Evolutionary conservation across 345 rosid species (phyloP).

Genomic region (Dipteronia sinensis): DNA sequence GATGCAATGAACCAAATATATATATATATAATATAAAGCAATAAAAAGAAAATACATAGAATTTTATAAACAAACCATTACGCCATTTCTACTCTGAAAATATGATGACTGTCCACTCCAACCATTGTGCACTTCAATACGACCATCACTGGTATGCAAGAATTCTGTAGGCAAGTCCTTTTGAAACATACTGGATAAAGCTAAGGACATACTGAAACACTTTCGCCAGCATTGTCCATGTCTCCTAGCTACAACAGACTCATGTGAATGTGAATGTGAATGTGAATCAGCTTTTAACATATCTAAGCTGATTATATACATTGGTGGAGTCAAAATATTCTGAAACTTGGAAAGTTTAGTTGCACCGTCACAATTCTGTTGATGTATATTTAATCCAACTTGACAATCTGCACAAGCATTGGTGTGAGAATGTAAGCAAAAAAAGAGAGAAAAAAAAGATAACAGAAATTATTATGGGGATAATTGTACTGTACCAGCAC

Average conservation of each 20-base stretch:
- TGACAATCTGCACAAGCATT: slow-evolving; percentile 54
- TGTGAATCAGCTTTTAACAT: slow-evolving; percentile 56
- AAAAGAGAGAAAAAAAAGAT: background rate
- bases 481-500: slow-evolving; percentile 49
- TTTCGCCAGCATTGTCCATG: slow-evolving; percentile 68
- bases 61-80: slow-evolving; percentile 65
- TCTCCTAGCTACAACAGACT: slow-evolving; percentile 53
- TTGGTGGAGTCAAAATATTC: slow-evolving; percentile 50
- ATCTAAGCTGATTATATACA: slow-evolving; percentile 78
- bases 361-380: slow-evolving; percentile 30
- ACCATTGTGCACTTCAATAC: slow-evolving; percentile 62
- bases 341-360: slow-evolving; percentile 35
- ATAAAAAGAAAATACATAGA: slow-evolving; percentile 9
- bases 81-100: slow-evolving; percentile 59
- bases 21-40: background rate
- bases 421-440: slow-evolving; percentile 21
- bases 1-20: slow-evolving; percentile 10
- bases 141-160: slow-evolving; percentile 55
- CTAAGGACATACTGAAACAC: slow-evolving; percentile 68
- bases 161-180: slow-evolving; percentile 48
- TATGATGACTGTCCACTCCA: slow-evolving; percentile 62
- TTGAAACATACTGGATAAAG: slow-evolving; percentile 53
- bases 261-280: slow-evolving; percentile 41
- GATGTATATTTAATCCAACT: slow-evolving; percentile 33
- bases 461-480: slow-evolving; percentile 11